Evolutionary conservation across 495 filamentous ascomycete genomes (phyloP).

Genomic region (Hypoxylon perforatum): DNA sequence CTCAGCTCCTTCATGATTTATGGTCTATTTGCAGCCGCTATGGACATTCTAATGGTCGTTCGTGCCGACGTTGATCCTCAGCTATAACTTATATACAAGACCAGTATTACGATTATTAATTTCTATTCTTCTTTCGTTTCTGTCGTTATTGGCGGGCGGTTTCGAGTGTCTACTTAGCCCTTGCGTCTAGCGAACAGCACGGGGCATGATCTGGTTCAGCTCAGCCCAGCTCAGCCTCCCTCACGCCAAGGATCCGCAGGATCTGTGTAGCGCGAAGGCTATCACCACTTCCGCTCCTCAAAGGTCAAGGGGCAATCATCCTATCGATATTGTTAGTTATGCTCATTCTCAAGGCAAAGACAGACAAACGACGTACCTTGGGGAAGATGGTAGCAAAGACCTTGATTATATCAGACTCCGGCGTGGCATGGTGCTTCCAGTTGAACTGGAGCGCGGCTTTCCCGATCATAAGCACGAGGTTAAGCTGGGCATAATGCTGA

Average conservation of each 20-base stretch:
- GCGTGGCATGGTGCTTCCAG: conserved; percentile 89
- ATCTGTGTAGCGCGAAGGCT: neutral
- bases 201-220: neutral
- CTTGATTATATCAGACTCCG: conserved; percentile 90
- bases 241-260: neutral
- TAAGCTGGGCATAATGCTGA: conserved; percentile 90
- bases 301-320: conserved; percentile 77
- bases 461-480: conserved; percentile 90
- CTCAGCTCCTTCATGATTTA: conserved; percentile 3
- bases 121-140: conserved; percentile 30
- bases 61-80: conserved; percentile 18
- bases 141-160: conserved; percentile 20
- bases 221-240: conserved; percentile 7
- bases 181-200: conserved; percentile 6
- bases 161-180: neutral
- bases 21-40: conserved; percentile 30
- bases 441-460: conserved; percentile 92
- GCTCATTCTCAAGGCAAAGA: neutral
- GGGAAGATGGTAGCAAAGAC: conserved; percentile 99
- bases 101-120: conserved; percentile 47
- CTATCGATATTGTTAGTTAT: conserved; percentile 52
- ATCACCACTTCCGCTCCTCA: conserved; percentile 56
- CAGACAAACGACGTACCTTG: conserved; percentile 72
- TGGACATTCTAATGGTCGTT: conserved; percentile 27
- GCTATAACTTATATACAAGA: conserved; percentile 45